These are phyloP conservation scores for Cornus florida DNA, from an alignment of 148 eudicot species.

Conservation along the genomic window DNA sequence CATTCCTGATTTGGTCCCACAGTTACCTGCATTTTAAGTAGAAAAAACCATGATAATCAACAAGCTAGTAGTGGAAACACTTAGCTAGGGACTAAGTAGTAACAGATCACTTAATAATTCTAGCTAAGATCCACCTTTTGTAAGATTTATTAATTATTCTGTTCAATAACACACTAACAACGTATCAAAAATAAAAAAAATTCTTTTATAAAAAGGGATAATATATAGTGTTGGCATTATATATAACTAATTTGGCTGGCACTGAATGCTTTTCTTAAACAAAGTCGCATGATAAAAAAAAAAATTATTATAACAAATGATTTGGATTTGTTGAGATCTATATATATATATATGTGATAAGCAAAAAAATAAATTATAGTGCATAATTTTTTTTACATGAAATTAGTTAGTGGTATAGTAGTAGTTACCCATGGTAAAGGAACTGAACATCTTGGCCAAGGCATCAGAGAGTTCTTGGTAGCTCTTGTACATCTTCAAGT, in stretches of 20 bases:
- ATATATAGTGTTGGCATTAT: not conserved
- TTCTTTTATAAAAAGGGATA: not conserved
- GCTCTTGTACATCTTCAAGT: conserved; percentile 59
- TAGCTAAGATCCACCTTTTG: not conserved
- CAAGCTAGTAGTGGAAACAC: no score
- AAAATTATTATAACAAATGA: not conserved
- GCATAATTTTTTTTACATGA: not conserved
- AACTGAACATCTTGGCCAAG: conserved; percentile 68
- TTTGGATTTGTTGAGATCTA: not conserved
- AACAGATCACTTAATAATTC: not conserved
- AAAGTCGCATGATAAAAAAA: no score
- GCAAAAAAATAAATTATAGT: no score
- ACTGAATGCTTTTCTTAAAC: not conserved
- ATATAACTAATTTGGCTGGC: not conserved
- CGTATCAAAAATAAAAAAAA: not conserved
- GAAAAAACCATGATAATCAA: not conserved
- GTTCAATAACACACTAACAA: not conserved
- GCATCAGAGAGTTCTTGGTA: conserved; percentile 64
- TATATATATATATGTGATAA: not conserved
- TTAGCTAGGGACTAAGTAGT: not conserved
- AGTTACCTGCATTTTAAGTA: conserved; percentile 37
- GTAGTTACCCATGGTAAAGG: conserved; percentile 56
- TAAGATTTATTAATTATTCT: not conserved
- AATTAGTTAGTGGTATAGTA: not conserved
- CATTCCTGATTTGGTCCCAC: conserved; percentile 58